These are phyloP conservation scores for Pseudophaeomoniella oleicola DNA, from an alignment of 2,329 filamentous ascomycete species.

Conservation along the genomic window DNA sequence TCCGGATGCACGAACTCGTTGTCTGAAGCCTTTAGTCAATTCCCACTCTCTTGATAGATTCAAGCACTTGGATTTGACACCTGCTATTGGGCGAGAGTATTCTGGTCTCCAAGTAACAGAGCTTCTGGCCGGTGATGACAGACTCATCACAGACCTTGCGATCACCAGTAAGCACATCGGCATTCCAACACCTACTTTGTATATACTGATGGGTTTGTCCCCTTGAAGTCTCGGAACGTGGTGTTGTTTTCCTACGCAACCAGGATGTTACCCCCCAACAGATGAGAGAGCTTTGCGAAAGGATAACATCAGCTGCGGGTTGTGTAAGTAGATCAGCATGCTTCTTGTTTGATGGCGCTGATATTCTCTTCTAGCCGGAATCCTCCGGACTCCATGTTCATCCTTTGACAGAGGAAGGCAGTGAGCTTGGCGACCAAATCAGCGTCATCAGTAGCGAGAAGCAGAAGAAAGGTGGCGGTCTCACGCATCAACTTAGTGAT, in stretches of 20 bases:
- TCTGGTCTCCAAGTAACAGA: background rate
- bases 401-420: constrained; percentile 37
- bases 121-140: constrained; percentile 24
- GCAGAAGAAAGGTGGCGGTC: constrained; percentile 28
- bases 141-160: constrained; percentile 50
- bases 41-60: background rate
- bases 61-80: background rate
- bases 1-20: background rate
- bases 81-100: background rate
- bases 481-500: background rate
- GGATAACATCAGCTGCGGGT: constrained; percentile 28
- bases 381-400: constrained; percentile 40
- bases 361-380: constrained; percentile 19
- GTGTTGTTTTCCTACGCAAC: constrained; percentile 36
- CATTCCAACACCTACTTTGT: too few relatives aligned
- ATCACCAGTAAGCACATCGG: constrained; percentile 40
- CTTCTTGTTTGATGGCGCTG: background rate
- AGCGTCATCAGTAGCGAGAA: constrained; percentile 42
- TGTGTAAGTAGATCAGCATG: constrained; percentile 15
- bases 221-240: constrained; percentile 30
- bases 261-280: constrained; percentile 31
- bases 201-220: too few relatives aligned
- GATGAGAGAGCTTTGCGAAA: constrained; percentile 32
- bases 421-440: constrained; percentile 40
- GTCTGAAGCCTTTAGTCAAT: background rate